Conservation (phyloP, 352 stramenopile species). For the Globisporangium orthogonon region DNA sequence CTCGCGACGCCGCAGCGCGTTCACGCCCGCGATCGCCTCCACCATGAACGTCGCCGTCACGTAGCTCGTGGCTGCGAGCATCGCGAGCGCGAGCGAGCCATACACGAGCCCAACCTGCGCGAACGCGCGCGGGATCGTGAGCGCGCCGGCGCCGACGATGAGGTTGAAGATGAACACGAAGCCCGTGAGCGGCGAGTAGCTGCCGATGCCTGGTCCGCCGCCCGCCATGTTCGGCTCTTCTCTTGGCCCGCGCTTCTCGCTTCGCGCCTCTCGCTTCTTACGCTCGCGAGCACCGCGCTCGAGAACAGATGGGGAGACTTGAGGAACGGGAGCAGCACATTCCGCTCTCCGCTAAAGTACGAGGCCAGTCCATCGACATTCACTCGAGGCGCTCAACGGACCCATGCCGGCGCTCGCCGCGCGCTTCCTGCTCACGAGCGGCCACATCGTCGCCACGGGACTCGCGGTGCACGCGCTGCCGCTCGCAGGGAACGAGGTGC, state of each 20-base stretch:
- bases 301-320: too few species aligned
- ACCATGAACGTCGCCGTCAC: constrained; percentile 85
- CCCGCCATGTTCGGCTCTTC: constrained; percentile 34
- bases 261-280: too few species aligned
- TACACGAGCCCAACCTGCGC: constrained; percentile 79
- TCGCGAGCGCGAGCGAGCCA: constrained; percentile 41
- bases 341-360: too few species aligned
- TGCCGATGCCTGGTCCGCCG: constrained; percentile 39
- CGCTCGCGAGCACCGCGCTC: too few species aligned
- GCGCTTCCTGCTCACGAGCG: constrained; percentile 50
- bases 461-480: constrained; percentile 16
- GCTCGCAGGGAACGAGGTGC: constrained; percentile 5
- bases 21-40: constrained; percentile 75
- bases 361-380: too few species aligned
- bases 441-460: constrained; percentile 53
- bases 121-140: constrained; percentile 85
- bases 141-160: constrained; percentile 79
- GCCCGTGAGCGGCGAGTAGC: constrained; percentile 82
- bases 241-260: background rate
- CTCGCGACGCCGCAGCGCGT: constrained; percentile 57
- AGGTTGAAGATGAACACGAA: constrained; percentile 92
- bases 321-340: too few species aligned
- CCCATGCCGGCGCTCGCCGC: constrained; percentile 16
- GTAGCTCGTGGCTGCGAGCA: constrained; percentile 70
- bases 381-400: too few species aligned